These are phyloP conservation scores for Saussurea involucrata DNA, from an alignment of 129 eudicot species.

Conservation along the genomic window DNA sequence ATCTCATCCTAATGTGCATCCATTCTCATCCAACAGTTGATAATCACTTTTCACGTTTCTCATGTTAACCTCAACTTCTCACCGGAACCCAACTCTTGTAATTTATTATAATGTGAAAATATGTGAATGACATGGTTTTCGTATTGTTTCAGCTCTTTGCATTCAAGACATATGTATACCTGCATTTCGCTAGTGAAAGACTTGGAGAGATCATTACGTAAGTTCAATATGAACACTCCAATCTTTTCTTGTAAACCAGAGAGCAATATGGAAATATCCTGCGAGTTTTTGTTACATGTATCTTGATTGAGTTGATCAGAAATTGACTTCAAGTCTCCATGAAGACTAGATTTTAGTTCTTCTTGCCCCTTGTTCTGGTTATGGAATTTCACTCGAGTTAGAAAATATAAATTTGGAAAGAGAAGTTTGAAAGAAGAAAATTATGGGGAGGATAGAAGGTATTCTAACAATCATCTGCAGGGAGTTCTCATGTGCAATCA, in stretches of 20 bases:
- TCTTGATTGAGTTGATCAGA: conserved; percentile 47
- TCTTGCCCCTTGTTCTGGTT: conserved; percentile 82
- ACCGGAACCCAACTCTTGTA: too few relatives aligned
- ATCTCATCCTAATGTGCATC: too few relatives aligned
- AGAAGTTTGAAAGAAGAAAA: not conserved
- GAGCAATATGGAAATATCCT: conserved; percentile 42
- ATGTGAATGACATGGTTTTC: not conserved
- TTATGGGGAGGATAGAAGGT: conserved; percentile 13
- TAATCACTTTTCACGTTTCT: too few relatives aligned
- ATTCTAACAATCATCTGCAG: conserved; percentile 63
- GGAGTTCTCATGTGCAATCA: conserved; percentile 51
- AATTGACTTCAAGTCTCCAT: conserved; percentile 51
- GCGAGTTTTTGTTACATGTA: conserved; percentile 39
- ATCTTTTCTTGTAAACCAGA: conserved; percentile 58
- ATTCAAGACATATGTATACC: conserved; percentile 40
- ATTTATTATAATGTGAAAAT: not conserved
- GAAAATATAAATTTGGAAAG: conserved; percentile 8
- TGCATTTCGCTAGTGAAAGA: conserved; percentile 59
- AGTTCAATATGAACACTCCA: conserved; percentile 33
- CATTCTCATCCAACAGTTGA: too few relatives aligned
- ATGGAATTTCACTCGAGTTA: conserved; percentile 20
- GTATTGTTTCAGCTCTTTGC: not conserved
- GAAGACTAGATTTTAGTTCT: conserved; percentile 55
- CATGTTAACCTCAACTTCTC: too few relatives aligned
- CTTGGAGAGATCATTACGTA: conserved; percentile 47